Base-by-base conservation (phyloP, 2,329 filamentous ascomycete species). In the Aspergillus fijiensis region DNA sequence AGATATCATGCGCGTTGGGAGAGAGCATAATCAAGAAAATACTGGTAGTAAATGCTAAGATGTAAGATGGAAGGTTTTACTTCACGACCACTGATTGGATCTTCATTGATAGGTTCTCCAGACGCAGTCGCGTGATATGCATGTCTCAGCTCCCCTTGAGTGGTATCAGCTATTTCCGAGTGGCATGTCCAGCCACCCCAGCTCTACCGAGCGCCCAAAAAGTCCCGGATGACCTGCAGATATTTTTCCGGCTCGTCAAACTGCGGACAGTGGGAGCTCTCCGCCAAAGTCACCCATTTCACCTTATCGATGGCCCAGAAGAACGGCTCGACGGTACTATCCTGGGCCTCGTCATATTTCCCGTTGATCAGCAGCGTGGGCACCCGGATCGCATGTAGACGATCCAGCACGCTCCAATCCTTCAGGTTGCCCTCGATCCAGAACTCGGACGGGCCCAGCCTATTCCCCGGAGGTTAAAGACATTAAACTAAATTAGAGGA, bases 341-440 rank as follows among this genome's bases (percentile, higher is more conserved):
- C 42, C 42, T 55, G 53, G 7, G 53, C 53, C 27, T 55, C 53
- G 27, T 55, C 53, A 23, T 55, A 55, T 6, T 49, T 55, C 6
- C 53, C 45, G 25, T 55, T 55, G 42, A 55, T 55, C 42, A 55
- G 23, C 45, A 55, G 6, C 1, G 53, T 55, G 29, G 42, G 53
- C 10, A 55, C 53, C 29, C 35, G n/a, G 29, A 55, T 55, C 23
- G 27, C n/a, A 2, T 35, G 53, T 3, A 55, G 42, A 7, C 7
- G 39, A 31, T 55, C 53, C 45, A 55, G 45, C 29, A 31, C 53
- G 19, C 53, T 49, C 53, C 53, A 55, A 16, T 55, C 19, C 19
- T 55, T 55, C 9, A 55, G 42, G 45, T 19, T 48, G n/a, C 53
- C 53, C 14, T 48, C 42, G 5, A 55, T 33, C 42, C 42, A 49